A percentile compares a stretch with the other conserved stretches of the same genome.
These are phyloP conservation scores for Lactarius psammicola DNA, from an alignment of 768 basidiomycete genomes.

Conservation along the genomic window DNA sequence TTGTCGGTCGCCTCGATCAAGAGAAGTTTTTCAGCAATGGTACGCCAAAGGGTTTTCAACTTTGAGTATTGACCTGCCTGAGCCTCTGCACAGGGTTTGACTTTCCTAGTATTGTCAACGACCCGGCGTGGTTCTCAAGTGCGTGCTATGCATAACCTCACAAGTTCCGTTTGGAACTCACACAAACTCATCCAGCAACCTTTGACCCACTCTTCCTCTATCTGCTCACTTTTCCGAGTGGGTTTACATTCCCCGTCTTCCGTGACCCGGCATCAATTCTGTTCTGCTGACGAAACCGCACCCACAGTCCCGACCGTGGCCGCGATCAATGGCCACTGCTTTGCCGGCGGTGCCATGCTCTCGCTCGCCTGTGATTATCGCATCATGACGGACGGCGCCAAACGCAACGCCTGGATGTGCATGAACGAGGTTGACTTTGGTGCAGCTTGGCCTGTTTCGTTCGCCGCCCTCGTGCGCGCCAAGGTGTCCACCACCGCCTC, in stretches of 20 bases:
- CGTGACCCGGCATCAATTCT: background rate
- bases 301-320: conserved; percentile 69
- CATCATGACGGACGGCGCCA: conserved; percentile 79
- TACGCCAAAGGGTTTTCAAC: conserved; percentile 31
- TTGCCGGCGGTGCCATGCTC: conserved; percentile 79
- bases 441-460: conserved; percentile 72
- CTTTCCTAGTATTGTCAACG: conserved; percentile 48
- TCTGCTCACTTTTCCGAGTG: conserved; percentile 75
- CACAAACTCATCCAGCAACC: conserved; percentile 2
- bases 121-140: conserved; percentile 70
- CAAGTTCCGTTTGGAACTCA: background rate
- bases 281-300: background rate
- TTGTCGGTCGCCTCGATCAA: conserved; percentile 71
- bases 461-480: conserved; percentile 58
- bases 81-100: conserved; percentile 52
- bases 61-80: background rate
- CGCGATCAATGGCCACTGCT: conserved; percentile 82
- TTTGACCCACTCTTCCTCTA: conserved; percentile 72
- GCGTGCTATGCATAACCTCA: conserved; percentile 27
- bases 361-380: conserved; percentile 85
- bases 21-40: conserved; percentile 92
- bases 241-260: conserved; percentile 29
- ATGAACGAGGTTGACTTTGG: conserved; percentile 94
- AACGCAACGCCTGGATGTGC: conserved; percentile 77
- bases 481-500: conserved; percentile 64